phyloP scores from a whole-genome alignment of 2,329 filamentous ascomycete species.

The Emericellopsis cladophorae region DNA sequence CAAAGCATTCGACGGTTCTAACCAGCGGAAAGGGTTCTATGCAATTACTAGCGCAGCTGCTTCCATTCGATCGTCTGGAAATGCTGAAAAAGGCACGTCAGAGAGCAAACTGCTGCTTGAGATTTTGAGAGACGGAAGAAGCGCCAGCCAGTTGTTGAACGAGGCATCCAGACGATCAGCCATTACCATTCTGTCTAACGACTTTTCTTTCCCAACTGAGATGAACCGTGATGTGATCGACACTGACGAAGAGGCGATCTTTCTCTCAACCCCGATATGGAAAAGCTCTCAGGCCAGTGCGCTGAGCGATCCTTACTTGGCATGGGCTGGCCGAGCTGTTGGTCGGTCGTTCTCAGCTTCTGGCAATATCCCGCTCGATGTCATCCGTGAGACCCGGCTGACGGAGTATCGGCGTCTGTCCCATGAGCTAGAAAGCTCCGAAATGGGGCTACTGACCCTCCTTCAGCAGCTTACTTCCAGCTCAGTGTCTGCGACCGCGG shows the following conservation, averaged over 20 bases:
- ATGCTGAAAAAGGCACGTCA: constrained; percentile 54
- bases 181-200: constrained; percentile 59
- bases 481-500: constrained; percentile 40
- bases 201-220: constrained; percentile 49
- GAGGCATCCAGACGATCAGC: constrained; percentile 56
- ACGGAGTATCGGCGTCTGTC: constrained; percentile 33
- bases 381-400: constrained; percentile 47
- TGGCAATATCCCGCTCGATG: constrained; percentile 50
- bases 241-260: constrained; percentile 49
- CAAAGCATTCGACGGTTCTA: constrained; percentile 30
- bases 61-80: constrained; percentile 54
- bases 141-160: constrained; percentile 52
- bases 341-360: constrained; percentile 73
- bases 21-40: constrained; percentile 44
- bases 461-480: constrained; percentile 49
- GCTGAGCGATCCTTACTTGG: constrained; percentile 55
- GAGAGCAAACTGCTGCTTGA: constrained; percentile 73
- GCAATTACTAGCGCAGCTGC: constrained; percentile 58
- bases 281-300: constrained; percentile 56
- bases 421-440: constrained; percentile 41
- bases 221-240: constrained; percentile 51
- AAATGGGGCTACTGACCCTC: constrained; percentile 47
- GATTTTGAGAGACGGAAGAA: constrained; percentile 61
- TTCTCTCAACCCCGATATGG: constrained; percentile 58
- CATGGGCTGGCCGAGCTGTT: constrained; percentile 77